phyloP scores from a whole-genome alignment of 169 alveolate species.

The Plasmodium cynomolgi region DNA sequence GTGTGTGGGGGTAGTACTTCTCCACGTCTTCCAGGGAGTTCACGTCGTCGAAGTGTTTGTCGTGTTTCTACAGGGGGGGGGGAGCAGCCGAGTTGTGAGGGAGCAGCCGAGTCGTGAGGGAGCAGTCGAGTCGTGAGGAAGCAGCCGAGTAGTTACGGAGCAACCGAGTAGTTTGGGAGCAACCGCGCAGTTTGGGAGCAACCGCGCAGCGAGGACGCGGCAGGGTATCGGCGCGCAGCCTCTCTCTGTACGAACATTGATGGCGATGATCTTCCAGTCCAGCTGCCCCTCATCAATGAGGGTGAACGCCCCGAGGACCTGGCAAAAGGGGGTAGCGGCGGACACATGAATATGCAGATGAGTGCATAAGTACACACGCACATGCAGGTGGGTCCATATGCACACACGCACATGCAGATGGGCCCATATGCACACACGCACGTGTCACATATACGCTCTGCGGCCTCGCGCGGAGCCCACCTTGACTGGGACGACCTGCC shows the following conservation, averaged over 20 bases:
- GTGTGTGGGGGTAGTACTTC: slow-evolving; percentile 56
- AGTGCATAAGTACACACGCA: neutral
- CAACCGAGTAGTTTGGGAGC: neutral
- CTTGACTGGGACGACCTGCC: slow-evolving; percentile 63
- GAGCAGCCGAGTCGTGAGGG: neutral
- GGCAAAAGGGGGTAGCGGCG: neutral
- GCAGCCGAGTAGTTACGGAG: neutral
- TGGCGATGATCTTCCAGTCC: slow-evolving; percentile 69
- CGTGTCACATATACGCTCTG: neutral
- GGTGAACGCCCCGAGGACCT: slow-evolving; percentile 59
- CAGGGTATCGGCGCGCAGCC: neutral
- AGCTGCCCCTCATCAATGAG: slow-evolving; percentile 60
- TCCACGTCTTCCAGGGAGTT: slow-evolving; percentile 37
- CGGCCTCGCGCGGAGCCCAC: neutral
- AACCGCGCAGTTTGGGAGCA: neutral
- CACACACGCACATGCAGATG: neutral
- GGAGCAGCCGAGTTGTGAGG: neutral
- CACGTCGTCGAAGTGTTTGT: slow-evolving; percentile 28
- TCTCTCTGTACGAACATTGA: slow-evolving; percentile 24
- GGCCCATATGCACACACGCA: neutral
- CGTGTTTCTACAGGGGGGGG: slow-evolving; percentile 13
- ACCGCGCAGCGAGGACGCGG: neutral
- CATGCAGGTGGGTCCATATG: neutral
- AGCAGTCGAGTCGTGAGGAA: neutral
- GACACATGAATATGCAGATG: neutral